phyloP scores from a whole-genome alignment of 805 yeast species.

The Wickerhamomyces kurtzmanii region DNA sequence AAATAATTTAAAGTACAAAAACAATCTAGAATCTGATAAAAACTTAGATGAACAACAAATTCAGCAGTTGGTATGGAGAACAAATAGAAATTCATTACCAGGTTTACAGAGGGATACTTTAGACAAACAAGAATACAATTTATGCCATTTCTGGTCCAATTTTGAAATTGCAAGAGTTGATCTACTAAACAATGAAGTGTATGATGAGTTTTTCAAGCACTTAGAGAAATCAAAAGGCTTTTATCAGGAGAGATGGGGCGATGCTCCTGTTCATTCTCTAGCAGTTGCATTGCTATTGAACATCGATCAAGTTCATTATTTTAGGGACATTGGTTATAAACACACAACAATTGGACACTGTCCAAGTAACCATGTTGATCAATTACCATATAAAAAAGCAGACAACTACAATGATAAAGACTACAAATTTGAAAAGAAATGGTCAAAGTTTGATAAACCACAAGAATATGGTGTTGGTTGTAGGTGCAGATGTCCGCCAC shows the following conservation, averaged over 20 bases:
- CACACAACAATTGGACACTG: conserved; percentile 81
- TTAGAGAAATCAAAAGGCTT: conserved; percentile 76
- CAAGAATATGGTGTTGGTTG: conserved; percentile 62
- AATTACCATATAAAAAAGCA: conserved; percentile 31
- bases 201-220: conserved; percentile 56
- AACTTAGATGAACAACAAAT: conserved; percentile 21
- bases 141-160: conserved; percentile 90
- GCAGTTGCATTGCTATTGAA: conserved; percentile 73
- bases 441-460: conserved; percentile 22
- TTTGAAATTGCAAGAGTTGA: conserved; percentile 85
- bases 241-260: conserved; percentile 93
- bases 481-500: conserved; percentile 67
- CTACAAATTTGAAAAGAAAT: conserved; percentile 11
- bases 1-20: conserved; percentile 4
- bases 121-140: conserved; percentile 58
- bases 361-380: conserved; percentile 55
- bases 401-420: conserved; percentile 18
- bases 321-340: conserved; percentile 84
- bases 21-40: conserved; percentile 8
- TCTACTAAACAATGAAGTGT: conserved; percentile 55
- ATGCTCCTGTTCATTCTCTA: conserved; percentile 88
- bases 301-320: conserved; percentile 71
- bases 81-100: conserved; percentile 22
- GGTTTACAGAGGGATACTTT: conserved; percentile 42
- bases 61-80: conserved; percentile 26